Evolutionary conservation across 208 protist genomes (phyloP), one percentile per base, ranked within the genome.

Genomic region (Acanthamoeba divionensis): DNA sequence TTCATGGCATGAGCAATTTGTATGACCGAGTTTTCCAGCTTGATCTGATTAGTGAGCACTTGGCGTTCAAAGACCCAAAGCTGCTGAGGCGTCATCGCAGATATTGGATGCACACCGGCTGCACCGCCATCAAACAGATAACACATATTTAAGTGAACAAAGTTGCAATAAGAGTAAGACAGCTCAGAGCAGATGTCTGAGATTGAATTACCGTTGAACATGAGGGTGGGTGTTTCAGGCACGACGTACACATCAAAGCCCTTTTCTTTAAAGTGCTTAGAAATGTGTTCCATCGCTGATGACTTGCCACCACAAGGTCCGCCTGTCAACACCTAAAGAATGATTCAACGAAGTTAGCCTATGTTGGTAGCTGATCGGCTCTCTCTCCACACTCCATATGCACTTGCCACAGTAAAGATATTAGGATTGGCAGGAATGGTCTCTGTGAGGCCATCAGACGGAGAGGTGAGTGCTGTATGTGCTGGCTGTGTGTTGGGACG

Each of bases 241-340:
- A 87, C 55, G 65, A 5, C 45, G 24, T 65, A 52, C n/a, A 92
- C 88, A n/a, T 82, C 52, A 47, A 73, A 92, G 29, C 91, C 91
- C 26, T 69, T 12, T 1, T 13, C 55, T n/a, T 79, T 33, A 7
- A 90, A 44, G 8, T 57, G 63, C n/a, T 63, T 71, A 8, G 24
- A 71, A 21, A 92, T 10, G 1, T 48, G 36, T 29, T 67, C 29
- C 36, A 92, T 52, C 13, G 86, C 85, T 18, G 83, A 89, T 47
- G 91, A 90, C 77, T 92, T 92, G 60, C 91, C 91, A 18, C 85
- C 91, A 57, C 91, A 92, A 24, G 91, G 91, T 1, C 91, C 91
- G 29, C 91, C 91, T 38, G 91, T 92, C 41, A 92, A 63, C 15
- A 91, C 91, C 36, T 41, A 41, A 41, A 41, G 36, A 41, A 6